Conservation (phyloP, 2,329 filamentous ascomycete species). For the Beauveria caledonica region DNA sequence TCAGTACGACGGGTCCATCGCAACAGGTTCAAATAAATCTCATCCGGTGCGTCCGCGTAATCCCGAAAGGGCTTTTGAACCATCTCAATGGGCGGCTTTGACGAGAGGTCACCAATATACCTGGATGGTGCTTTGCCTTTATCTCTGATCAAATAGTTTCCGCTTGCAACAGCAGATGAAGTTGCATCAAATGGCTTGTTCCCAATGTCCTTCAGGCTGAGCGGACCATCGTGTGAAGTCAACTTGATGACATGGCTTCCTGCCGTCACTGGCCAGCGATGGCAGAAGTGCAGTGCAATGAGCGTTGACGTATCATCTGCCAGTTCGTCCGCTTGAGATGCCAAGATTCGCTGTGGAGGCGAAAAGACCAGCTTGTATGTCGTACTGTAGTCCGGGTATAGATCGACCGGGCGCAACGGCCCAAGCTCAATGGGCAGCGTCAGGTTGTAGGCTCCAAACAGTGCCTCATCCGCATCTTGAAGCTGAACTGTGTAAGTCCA, state of each 20-base stretch:
- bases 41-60: slow-evolving; percentile 35
- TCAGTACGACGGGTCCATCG: slow-evolving; percentile 49
- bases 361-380: slow-evolving; percentile 26
- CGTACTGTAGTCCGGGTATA: slow-evolving; percentile 31
- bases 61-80: slow-evolving; percentile 30
- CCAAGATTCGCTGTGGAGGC: slow-evolving; percentile 14
- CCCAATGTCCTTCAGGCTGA: slow-evolving; percentile 26
- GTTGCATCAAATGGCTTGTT: slow-evolving; percentile 19
- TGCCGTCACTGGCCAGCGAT: slow-evolving; percentile 35
- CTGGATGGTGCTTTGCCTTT: slow-evolving; percentile 27
- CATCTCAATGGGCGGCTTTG: slow-evolving; percentile 34
- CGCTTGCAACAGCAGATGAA: slow-evolving; percentile 15
- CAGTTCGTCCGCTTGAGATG: slow-evolving; percentile 12
- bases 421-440: slow-evolving; percentile 36
- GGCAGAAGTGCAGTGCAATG: slow-evolving; percentile 37
- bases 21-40: slow-evolving; percentile 39
- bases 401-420: slow-evolving; percentile 24
- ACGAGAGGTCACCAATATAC: slow-evolving; percentile 32
- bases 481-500: neutral
- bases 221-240: slow-evolving; percentile 16
- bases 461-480: slow-evolving; percentile 13
- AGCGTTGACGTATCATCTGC: slow-evolving; percentile 38
- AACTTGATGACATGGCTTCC: slow-evolving; percentile 37
- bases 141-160: slow-evolving; percentile 34
- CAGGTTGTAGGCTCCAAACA: slow-evolving; percentile 32